phyloP scores from a whole-genome alignment of 305 asterid genomes.

The Solanum hybrid region DNA sequence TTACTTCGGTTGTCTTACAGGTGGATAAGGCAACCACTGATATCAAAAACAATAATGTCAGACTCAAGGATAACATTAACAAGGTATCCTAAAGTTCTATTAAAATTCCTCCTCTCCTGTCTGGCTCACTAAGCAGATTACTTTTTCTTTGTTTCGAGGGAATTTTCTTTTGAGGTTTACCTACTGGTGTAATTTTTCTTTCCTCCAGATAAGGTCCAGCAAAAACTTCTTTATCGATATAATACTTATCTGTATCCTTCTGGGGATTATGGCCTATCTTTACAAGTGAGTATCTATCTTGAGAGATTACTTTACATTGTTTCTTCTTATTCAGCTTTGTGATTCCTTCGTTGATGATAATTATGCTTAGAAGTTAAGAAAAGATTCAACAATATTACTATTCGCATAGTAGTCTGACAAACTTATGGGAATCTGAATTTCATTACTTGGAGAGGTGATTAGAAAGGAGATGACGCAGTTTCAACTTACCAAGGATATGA shows the following conservation, averaged over 20 bases:
- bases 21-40: constrained; percentile 61
- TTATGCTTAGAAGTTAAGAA: background rate
- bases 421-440: background rate
- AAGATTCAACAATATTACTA: background rate
- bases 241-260: constrained; percentile 53
- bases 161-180: background rate
- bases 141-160: background rate
- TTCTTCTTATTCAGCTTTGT: background rate
- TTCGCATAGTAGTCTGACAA: background rate
- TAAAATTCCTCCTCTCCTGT: background rate
- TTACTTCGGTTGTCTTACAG: constrained; percentile 23
- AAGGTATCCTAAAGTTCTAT: constrained; percentile 18
- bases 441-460: background rate
- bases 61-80: constrained; percentile 52
- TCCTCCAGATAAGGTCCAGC: constrained; percentile 61
- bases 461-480: background rate
- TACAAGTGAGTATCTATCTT: constrained; percentile 52
- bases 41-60: constrained; percentile 53
- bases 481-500: background rate
- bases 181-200: background rate
- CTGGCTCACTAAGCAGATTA: background rate
- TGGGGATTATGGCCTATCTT: constrained; percentile 65
- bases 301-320: background rate
- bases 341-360: background rate
- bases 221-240: constrained; percentile 62